Evolutionary conservation across 306 rosid species (phyloP), one percentile per base, ranked within the genome.

Genomic region (Dryas octopetala): DNA sequence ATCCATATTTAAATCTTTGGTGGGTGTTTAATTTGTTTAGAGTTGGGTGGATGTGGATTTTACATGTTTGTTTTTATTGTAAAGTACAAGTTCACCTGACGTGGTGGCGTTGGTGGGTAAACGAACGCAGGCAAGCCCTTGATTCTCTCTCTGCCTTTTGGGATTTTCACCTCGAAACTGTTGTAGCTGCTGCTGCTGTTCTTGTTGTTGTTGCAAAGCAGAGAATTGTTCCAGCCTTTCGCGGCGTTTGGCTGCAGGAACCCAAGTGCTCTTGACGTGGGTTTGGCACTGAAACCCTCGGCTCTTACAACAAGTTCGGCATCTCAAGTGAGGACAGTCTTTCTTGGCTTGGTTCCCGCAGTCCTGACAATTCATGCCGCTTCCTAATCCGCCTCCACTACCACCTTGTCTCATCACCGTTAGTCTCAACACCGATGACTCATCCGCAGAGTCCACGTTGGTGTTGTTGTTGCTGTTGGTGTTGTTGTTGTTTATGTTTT

Each of bases 191-290:
- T 58, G 32, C 8, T 77, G 84, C 4, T 81, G 84, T 1, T 88
- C 84, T 0, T 83, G 83, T 12, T 87, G 90, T 0, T 85, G 90
- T 54, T 86, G 96, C 26, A 88, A 74, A 15, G 80, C 68, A 0
- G 91, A 8, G 9, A 90, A 89, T 19, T 90, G 96, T 17, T 93
- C 91, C 23, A 86, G 99, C 14, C 98, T 84, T 74, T 92, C 93
- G 2, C 99, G 93, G 82, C 99, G 96, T 68, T 88, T 96, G 2
- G 99, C 88, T 0, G 97, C 99, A 1, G 99, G 99, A 51, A 96
- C 97, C 99, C 99, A 96, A 68, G 99, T 96, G 86, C 99, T 96
- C 87, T 85, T 96, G 19, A 96, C 89, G 84, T 96, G 99, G 16
- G 99, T 95, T 43, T 84, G 91, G 68, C 99, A 95, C 69, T 82